Evolutionary conservation across 805 yeast genomes (phyloP).

Genomic region (Blastobotrys muscicola): DNA sequence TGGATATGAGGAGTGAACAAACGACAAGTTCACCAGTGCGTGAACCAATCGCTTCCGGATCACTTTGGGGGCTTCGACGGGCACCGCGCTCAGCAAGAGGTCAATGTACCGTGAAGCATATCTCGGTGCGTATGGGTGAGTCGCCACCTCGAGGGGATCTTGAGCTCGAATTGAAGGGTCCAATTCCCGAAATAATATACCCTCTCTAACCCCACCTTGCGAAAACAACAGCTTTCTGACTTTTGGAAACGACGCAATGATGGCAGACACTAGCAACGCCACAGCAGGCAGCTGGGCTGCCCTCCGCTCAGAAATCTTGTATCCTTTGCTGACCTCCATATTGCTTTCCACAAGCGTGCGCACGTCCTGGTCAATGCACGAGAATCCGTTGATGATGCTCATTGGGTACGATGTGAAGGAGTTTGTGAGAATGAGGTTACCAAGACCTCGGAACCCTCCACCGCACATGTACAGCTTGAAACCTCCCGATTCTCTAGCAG

Average conservation of each 20-base stretch:
- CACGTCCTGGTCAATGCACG: conserved; percentile 46
- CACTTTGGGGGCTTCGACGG: conserved; percentile 49
- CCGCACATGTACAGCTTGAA: conserved; percentile 60
- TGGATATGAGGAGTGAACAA: conserved; percentile 68
- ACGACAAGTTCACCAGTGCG: conserved; percentile 64
- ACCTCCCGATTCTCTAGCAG: conserved; percentile 49
- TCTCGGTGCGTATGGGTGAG: conserved; percentile 63
- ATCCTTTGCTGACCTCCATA: conserved; percentile 34
- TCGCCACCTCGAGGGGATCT: conserved; percentile 62
- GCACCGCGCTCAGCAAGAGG: conserved; percentile 48
- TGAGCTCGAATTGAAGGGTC: conserved; percentile 49
- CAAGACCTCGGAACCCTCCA: conserved; percentile 66
- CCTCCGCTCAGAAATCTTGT: conserved; percentile 57
- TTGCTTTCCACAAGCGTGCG: conserved; percentile 30
- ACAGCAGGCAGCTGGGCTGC: conserved; percentile 63
- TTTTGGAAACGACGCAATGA: conserved; percentile 50
- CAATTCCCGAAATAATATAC: conserved; percentile 54
- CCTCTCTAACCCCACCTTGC: conserved; percentile 75
- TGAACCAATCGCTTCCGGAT: conserved; percentile 53
- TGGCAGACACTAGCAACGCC: conserved; percentile 51
- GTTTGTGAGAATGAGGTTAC: conserved; percentile 43
- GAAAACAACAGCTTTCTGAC: conserved; percentile 56
- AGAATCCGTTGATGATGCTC: conserved; percentile 61
- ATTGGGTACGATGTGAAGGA: conserved; percentile 50
- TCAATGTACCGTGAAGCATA: conserved; percentile 48